Evolutionary conservation across 345 rosid species (phyloP).

Genomic region (Aurinia saxatilis): DNA sequence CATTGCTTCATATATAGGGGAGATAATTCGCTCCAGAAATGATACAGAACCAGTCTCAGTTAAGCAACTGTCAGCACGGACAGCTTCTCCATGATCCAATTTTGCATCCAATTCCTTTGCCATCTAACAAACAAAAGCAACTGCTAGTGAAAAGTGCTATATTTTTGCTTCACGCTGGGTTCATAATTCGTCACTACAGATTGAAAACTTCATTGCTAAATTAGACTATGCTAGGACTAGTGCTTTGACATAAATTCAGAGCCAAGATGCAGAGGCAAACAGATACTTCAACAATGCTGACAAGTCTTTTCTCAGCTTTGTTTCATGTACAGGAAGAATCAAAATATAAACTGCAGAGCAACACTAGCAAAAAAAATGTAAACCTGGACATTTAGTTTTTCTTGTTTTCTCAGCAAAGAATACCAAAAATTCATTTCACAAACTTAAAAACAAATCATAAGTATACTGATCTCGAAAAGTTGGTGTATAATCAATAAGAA

Average conservation of each 20-base stretch:
- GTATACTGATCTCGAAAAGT: background rate
- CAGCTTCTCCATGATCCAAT: conserved; percentile 85
- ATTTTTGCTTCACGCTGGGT: background rate
- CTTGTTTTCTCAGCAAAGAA: background rate
- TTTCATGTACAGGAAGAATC: background rate
- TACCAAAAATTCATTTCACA: background rate
- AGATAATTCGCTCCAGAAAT: conserved; percentile 69
- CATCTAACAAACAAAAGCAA: conserved; percentile 55
- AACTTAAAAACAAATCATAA: background rate
- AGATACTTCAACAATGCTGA: background rate
- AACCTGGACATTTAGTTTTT: background rate
- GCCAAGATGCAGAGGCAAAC: conserved; percentile 5
- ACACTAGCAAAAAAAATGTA: conserved; percentile 1
- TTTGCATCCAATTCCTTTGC: conserved; percentile 91
- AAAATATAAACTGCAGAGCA: background rate
- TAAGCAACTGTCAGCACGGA: conserved; percentile 54
- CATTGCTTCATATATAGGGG: conserved; percentile 64
- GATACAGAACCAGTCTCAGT: conserved; percentile 59
- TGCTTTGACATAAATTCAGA: conserved; percentile 7
- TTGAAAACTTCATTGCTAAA: background rate
- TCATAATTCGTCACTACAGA: background rate
- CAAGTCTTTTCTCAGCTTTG: conserved; percentile 1
- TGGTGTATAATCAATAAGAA: conserved; percentile 5
- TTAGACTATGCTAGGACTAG: conserved; percentile 1
- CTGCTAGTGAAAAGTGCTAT: background rate